Percentiles rank a stretch among this genome's conserved stretches.
These are phyloP conservation scores for Colletotrichum cereale DNA, from an alignment of 2,329 filamentous ascomycete genomes.

Conservation along the genomic window DNA sequence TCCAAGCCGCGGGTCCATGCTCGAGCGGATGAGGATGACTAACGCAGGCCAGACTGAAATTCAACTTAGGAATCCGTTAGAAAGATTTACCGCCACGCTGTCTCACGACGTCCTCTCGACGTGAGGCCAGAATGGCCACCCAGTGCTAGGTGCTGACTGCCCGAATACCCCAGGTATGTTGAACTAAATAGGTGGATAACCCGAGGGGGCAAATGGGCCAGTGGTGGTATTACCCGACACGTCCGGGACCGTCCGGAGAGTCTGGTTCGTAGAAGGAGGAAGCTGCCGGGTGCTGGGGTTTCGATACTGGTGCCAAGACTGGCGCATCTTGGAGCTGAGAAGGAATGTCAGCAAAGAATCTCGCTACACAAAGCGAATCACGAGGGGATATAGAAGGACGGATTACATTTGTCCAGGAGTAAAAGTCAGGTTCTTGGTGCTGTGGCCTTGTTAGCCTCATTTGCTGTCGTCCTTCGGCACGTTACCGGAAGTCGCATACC, in stretches of 20 bases:
- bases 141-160: not conserved
- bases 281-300: constrained; percentile 3
- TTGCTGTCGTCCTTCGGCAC: no score
- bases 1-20: not conserved
- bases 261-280: not conserved
- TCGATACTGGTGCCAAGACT: constrained; percentile 1
- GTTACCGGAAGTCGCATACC: not conserved
- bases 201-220: not conserved
- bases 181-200: not conserved
- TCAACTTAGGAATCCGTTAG: not conserved
- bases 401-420: constrained; percentile 11
- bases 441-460: not conserved
- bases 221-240: not conserved
- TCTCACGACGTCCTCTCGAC: not conserved
- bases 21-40: not conserved
- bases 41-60: not conserved
- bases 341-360: not conserved
- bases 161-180: not conserved
- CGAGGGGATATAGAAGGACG: not conserved
- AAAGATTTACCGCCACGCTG: not conserved
- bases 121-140: not conserved
- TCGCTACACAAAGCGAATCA: not conserved
- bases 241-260: not conserved
- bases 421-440: not conserved
- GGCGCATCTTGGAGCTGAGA: constrained; percentile 8